Conservation (phyloP, 2,329 filamentous ascomycete species). For the Acarospora socialis region DNA sequence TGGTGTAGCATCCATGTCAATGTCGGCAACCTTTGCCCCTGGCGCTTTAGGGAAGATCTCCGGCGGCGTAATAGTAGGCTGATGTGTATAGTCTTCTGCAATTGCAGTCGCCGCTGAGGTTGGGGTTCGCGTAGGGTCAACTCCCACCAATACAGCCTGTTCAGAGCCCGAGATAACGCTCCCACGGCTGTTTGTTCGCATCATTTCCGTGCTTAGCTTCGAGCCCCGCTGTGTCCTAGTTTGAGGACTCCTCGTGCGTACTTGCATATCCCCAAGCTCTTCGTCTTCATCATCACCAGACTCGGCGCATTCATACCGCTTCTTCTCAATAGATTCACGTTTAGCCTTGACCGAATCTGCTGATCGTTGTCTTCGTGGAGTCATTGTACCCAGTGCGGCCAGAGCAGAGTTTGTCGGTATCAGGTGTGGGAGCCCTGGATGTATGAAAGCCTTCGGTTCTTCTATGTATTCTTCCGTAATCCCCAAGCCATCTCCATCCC, state of each 20-base stretch:
- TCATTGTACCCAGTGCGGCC: constrained; percentile 36
- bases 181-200: constrained; percentile 88
- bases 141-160: constrained; percentile 16
- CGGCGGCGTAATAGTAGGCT: constrained; percentile 34
- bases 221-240: constrained; percentile 53
- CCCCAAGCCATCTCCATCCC: constrained; percentile 58
- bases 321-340: constrained; percentile 60
- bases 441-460: constrained; percentile 22
- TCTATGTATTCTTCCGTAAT: constrained; percentile 51
- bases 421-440: constrained; percentile 38
- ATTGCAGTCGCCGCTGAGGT: constrained; percentile 17
- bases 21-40: constrained; percentile 27
- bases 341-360: constrained; percentile 61
- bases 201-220: constrained; percentile 92
- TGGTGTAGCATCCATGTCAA: constrained; percentile 23
- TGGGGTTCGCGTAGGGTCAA: background rate
- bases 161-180: constrained; percentile 45
- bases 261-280: constrained; percentile 52
- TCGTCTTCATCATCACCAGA: constrained; percentile 94
- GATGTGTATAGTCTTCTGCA: constrained; percentile 9
- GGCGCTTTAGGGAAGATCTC: constrained; percentile 34
- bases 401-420: constrained; percentile 52
- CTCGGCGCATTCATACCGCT: constrained; percentile 60
- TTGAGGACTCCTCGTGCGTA: constrained; percentile 36
- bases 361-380: constrained; percentile 50